phyloP scores from a whole-genome alignment of 495 filamentous ascomycete species.

The Letharia lupina region DNA sequence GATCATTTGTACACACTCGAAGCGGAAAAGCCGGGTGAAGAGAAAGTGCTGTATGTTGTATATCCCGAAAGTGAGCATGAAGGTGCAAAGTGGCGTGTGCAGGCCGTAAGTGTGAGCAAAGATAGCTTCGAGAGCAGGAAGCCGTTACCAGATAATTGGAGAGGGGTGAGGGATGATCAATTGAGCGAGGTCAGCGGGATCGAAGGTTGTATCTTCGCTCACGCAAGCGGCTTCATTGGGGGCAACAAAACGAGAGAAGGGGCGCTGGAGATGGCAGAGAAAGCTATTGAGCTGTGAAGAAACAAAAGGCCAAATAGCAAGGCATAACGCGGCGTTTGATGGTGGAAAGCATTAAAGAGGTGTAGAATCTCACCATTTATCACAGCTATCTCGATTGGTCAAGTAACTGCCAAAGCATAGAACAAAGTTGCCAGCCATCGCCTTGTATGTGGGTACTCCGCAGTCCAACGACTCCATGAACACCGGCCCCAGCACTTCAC shows the following conservation, averaged over 20 bases:
- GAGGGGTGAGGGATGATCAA: constrained; percentile 77
- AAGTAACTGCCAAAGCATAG: constrained; percentile 6
- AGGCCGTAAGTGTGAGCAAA: constrained; percentile 70
- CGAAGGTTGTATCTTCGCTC: constrained; percentile 79
- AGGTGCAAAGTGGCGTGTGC: constrained; percentile 82
- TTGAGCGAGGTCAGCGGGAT: constrained; percentile 67
- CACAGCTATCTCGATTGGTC: not conserved
- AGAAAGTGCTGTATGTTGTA: constrained; percentile 75
- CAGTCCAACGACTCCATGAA: not conserved
- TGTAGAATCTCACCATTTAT: not conserved
- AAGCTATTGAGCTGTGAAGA: constrained; percentile 39
- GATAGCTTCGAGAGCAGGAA: constrained; percentile 86
- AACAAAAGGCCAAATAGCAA: not conserved
- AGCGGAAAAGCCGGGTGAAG: constrained; percentile 42
- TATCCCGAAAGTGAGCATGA: constrained; percentile 70
- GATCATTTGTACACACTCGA: constrained; percentile 91
- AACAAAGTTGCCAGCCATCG: constrained; percentile 5
- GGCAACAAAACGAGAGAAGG: constrained; percentile 88
- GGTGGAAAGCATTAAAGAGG: not conserved
- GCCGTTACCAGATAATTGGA: constrained; percentile 82
- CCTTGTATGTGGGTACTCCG: constrained; percentile 7
- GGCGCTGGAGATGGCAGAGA: constrained; percentile 76
- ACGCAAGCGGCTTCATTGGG: constrained; percentile 92
- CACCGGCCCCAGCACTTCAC: not conserved
- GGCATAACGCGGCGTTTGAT: constrained; percentile 7